A percentile compares a stretch with the other conserved stretches of the same genome.
phyloP scores from a whole-genome alignment of 2,329 filamentous ascomycete genomes.

The Madurella mycetomatis region DNA sequence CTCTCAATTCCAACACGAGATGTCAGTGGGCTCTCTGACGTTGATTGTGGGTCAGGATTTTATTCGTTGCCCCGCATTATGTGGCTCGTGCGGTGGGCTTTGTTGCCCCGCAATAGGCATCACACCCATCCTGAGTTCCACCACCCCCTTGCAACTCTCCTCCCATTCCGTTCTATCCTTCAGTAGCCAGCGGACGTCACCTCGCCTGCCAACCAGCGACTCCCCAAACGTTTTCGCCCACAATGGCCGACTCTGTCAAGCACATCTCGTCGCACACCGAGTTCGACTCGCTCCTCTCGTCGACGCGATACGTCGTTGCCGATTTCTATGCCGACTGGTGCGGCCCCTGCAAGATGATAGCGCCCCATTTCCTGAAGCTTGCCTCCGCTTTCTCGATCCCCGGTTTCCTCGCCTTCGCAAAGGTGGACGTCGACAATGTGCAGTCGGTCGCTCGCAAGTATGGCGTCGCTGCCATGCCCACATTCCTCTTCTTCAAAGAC shows the following conservation, averaged over 20 bases:
- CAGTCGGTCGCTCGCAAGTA: conserved; percentile 47
- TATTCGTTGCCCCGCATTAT: too few relatives aligned
- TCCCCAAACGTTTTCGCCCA: background rate
- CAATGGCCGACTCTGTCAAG: conserved; percentile 26
- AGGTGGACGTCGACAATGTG: conserved; percentile 55
- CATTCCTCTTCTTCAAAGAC: conserved; percentile 57
- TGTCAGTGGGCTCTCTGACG: too few relatives aligned
- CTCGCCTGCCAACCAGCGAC: background rate
- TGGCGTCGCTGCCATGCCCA: conserved; percentile 53
- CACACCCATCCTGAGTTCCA: too few relatives aligned
- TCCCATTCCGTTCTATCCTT: background rate
- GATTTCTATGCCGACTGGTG: conserved; percentile 60
- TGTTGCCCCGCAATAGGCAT: too few relatives aligned
- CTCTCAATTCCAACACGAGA: too few relatives aligned
- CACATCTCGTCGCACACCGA: conserved; percentile 42
- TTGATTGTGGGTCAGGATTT: too few relatives aligned
- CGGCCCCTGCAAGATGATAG: conserved; percentile 56
- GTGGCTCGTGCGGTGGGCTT: too few relatives aligned
- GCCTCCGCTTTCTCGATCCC: conserved; percentile 38
- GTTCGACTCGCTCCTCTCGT: conserved; percentile 46
- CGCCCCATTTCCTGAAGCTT: conserved; percentile 49
- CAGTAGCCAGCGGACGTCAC: background rate
- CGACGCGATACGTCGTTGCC: conserved; percentile 48
- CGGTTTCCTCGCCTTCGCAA: conserved; percentile 49
- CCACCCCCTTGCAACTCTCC: too few relatives aligned